Evolutionary conservation across 2,329 filamentous ascomycete genomes (phyloP), one percentile per base, ranked within the genome.

Genomic region (Pezicula radicicola): DNA sequence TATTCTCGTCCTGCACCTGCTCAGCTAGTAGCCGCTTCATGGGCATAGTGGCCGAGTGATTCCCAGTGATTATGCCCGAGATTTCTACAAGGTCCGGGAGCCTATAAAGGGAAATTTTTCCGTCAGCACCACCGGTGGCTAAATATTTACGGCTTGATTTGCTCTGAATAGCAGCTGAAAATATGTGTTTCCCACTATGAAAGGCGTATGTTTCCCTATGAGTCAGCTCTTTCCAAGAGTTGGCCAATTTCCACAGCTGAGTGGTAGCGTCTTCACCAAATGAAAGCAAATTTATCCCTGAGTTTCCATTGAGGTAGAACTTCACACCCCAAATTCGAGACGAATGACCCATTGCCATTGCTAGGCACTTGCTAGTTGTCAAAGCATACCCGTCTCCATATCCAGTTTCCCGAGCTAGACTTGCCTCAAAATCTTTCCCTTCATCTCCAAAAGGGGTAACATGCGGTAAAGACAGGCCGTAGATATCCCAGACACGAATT

Each of bases 171-270:
- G 81, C 82, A 36, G 84, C 77, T 0, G 91, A 85, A 92, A 93
- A 97, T 6, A 97, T 84, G 65, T 97, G 91, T 69, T 97, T 99
- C 6, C 94, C 94, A 33, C 75, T 78, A 65, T 97, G 92, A 54
- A 84, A 80, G 3, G 80, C 75, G 46, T 83, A 79, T 7, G 78
- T 82, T 2, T 76, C 73, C 2, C 76, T 64, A 47, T 88, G 79
- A 12, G 68, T 68, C 41, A 91, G 66, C 6, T 59, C 27, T 42
- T 39, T 15, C 25, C 43, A 18, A 33, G 15, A 13, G 44, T 36
- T 4, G 45, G 10, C 53, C 8, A 68, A 48, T 4, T 15, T 21
- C 91, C 92, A 97, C 55, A 80, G 74, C 60, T 92, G 85, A 49
- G 83, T 80, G 6, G 88, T 89, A 8, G 87, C 82, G 69, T 97